phyloP scores from a whole-genome alignment of 495 filamentous ascomycete genomes.

The Penicillium lagena region DNA sequence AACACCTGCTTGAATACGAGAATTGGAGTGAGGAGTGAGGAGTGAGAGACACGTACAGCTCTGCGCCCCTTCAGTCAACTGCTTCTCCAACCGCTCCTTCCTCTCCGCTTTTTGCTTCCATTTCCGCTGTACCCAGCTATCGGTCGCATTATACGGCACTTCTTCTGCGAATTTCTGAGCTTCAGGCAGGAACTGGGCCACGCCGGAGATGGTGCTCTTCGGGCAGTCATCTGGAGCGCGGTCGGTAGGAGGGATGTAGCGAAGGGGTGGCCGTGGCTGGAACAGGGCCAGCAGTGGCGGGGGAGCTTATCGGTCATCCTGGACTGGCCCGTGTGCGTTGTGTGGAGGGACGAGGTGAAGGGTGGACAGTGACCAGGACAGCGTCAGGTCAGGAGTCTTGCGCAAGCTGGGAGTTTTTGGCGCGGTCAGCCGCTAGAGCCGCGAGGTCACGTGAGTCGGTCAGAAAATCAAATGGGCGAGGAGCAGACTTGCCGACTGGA shows the following conservation, averaged over 20 bases:
- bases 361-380: no score
- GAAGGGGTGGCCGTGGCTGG: constrained; percentile 83
- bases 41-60: constrained; percentile 51
- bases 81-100: constrained; percentile 54
- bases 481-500: neutral
- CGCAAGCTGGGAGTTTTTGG: constrained; percentile 8
- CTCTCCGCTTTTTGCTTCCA: constrained; percentile 76
- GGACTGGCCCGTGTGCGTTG: neutral
- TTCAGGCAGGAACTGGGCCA: constrained; percentile 66
- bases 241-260: constrained; percentile 80
- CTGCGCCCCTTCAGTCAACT: constrained; percentile 59
- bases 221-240: constrained; percentile 75
- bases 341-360: no score
- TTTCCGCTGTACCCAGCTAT: constrained; percentile 84
- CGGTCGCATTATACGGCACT: constrained; percentile 73
- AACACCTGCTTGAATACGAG: constrained; percentile 1
- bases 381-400: constrained; percentile 14
- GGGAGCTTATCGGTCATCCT: constrained; percentile 91
- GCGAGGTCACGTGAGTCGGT: constrained; percentile 10
- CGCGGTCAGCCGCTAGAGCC: constrained; percentile 9
- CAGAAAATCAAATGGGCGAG: constrained; percentile 16
- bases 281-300: constrained; percentile 90
- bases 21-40: neutral
- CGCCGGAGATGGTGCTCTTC: constrained; percentile 57
- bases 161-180: constrained; percentile 65